A percentile compares a stretch with the other conserved stretches of the same genome.
Evolutionary conservation across 768 basidiomycete genomes (phyloP).

Genomic region (Boletus rubroflammeus): DNA sequence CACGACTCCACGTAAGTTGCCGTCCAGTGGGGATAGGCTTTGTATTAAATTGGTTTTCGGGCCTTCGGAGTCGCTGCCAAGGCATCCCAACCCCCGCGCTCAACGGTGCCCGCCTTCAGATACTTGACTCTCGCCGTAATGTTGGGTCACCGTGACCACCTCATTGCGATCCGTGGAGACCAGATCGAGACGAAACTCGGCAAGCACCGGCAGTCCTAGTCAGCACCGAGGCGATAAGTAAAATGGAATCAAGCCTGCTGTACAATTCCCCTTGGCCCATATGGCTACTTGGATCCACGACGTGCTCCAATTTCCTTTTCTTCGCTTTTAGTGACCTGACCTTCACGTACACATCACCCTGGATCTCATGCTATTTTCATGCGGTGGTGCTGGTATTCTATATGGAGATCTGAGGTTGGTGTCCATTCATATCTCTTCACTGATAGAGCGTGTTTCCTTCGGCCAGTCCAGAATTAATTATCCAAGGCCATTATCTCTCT

Average conservation of each 20-base stretch:
- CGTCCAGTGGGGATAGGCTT: not conserved
- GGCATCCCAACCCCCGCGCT: not conserved
- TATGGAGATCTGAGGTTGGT: not conserved
- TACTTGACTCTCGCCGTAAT: not conserved
- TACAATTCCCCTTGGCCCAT: not conserved
- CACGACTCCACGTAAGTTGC: too few relatives aligned
- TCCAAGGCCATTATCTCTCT: not conserved
- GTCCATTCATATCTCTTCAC: not conserved
- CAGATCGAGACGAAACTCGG: not conserved
- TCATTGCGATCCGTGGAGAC: not conserved
- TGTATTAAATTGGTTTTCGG: not conserved
- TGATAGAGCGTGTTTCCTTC: not conserved
- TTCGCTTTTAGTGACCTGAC: not conserved
- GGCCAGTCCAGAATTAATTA: not conserved
- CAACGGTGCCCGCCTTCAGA: not conserved
- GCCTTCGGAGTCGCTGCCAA: not conserved
- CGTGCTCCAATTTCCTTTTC: not conserved
- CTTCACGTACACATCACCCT: not conserved
- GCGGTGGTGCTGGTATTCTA: not conserved
- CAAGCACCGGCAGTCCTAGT: not conserved
- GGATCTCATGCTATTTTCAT: not conserved
- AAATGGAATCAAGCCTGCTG: not conserved
- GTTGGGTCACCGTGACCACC: not conserved
- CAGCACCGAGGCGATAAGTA: not conserved
- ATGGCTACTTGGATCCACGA: not conserved